Conservation (phyloP, 1,284 basidiomycete species). For the Paramarasmius palmivorus region DNA sequence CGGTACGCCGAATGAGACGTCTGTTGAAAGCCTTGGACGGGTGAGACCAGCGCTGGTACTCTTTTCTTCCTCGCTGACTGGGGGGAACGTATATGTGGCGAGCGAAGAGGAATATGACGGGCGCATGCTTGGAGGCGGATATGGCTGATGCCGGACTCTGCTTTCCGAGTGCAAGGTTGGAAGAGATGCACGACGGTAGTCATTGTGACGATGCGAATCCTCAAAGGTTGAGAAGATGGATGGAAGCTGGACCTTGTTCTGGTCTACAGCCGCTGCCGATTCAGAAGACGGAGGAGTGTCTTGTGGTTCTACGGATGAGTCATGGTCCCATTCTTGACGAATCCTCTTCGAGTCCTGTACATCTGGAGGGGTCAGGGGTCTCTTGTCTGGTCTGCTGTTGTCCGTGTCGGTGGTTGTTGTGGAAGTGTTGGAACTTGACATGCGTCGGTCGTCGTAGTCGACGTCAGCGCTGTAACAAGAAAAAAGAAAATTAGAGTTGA, state of each 20-base stretch:
- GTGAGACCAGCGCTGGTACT: slow-evolving; percentile 18
- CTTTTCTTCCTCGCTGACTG: slow-evolving; percentile 37
- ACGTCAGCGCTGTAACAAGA: slow-evolving; percentile 41
- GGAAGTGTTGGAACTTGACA: slow-evolving; percentile 62
- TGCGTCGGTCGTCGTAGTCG: slow-evolving; percentile 54
- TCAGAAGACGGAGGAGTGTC: not conserved
- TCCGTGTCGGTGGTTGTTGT: slow-evolving; percentile 67
- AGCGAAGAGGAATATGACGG: slow-evolving; percentile 49
- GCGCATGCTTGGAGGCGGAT: slow-evolving; percentile 45
- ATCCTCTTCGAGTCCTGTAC: slow-evolving; percentile 53
- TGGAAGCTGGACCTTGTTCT: slow-evolving; percentile 66
- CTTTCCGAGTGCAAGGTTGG: slow-evolving; percentile 58
- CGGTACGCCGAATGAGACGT: slow-evolving; percentile 44
- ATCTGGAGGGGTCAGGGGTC: slow-evolving; percentile 49
- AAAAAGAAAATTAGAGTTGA: slow-evolving; percentile 14
- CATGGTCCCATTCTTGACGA: slow-evolving; percentile 21
- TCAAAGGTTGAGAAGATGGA: slow-evolving; percentile 71
- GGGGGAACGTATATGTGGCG: slow-evolving; percentile 63
- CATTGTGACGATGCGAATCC: slow-evolving; percentile 43
- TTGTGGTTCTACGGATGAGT: slow-evolving; percentile 13
- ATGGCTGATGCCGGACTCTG: slow-evolving; percentile 48
- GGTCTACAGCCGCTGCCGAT: slow-evolving; percentile 20
- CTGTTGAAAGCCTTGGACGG: slow-evolving; percentile 52
- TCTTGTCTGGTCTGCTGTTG: slow-evolving; percentile 61
- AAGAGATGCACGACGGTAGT: slow-evolving; percentile 62